Conservation (phyloP, 2,329 filamentous ascomycete genomes). For the Rhexocercosporidium sp. region DNA sequence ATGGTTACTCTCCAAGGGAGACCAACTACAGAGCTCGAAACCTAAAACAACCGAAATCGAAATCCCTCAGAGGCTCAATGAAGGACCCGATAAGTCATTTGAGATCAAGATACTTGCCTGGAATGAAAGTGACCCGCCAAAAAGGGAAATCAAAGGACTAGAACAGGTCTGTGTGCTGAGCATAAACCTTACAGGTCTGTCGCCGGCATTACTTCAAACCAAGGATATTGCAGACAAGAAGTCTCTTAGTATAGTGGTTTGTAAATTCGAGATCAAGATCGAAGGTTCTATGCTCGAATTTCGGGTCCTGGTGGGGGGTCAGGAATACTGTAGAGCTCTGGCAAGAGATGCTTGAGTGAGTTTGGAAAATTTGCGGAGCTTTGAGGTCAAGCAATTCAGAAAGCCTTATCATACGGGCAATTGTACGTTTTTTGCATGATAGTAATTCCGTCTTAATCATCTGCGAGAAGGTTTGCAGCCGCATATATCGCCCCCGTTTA, state of each 20-base stretch:
- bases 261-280: neutral
- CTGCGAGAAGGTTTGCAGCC: neutral
- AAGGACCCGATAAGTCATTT: neutral
- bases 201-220: neutral
- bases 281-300: neutral
- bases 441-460: neutral
- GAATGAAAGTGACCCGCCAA: neutral
- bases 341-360: neutral
- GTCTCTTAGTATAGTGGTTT: neutral
- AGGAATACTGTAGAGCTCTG: neutral
- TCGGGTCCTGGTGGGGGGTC: neutral
- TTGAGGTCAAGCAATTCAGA: no score
- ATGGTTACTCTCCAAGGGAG: neutral
- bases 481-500: no score
- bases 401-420: no score
- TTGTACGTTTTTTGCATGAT: no score
- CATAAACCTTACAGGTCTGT: neutral
- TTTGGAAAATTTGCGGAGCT: no score
- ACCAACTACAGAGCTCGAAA: neutral
- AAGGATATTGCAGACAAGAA: neutral
- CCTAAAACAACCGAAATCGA: neutral
- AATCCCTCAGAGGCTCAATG: neutral
- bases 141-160: neutral
- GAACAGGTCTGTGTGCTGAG: neutral
- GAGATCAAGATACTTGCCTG: neutral